These are phyloP conservation scores for Pythium insidiosum DNA, from an alignment of 352 stramenopile species.

Conservation along the genomic window DNA sequence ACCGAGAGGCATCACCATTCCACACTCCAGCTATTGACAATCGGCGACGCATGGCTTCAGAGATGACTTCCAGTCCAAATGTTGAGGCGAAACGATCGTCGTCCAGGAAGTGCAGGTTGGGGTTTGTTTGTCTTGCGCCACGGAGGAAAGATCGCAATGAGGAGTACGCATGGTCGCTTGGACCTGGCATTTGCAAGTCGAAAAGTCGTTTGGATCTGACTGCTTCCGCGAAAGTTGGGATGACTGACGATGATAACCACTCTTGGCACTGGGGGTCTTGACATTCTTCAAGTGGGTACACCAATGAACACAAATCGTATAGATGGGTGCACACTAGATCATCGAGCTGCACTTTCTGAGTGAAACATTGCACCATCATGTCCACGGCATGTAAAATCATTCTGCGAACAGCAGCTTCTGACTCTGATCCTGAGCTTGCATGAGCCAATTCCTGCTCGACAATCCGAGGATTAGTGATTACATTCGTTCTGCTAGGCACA, in stretches of 20 bases:
- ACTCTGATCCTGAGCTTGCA: no score
- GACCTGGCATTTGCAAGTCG: conserved; percentile 50
- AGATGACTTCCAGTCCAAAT: conserved; percentile 71
- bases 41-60: conserved; percentile 57
- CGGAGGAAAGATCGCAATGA: conserved; percentile 65
- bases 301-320: conserved; percentile 41
- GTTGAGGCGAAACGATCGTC: conserved; percentile 63
- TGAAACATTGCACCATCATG: conserved; percentile 66
- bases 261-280: conserved; percentile 67
- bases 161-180: conserved; percentile 66
- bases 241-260: conserved; percentile 56
- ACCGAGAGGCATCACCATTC: conserved; percentile 34
- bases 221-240: conserved; percentile 66
- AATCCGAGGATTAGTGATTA: no score
- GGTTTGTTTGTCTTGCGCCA: conserved; percentile 48
- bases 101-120: conserved; percentile 57
- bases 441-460: no score
- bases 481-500: no score
- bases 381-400: conserved; percentile 57
- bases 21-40: conserved; percentile 73
- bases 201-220: conserved; percentile 43
- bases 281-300: conserved; percentile 58
- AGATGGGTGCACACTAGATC: conserved; percentile 56
- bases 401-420: conserved; percentile 2
- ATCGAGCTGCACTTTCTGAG: conserved; percentile 63